These are phyloP conservation scores for Cicer chorassanicum DNA, from an alignment of 306 rosid genomes.

Conservation along the genomic window DNA sequence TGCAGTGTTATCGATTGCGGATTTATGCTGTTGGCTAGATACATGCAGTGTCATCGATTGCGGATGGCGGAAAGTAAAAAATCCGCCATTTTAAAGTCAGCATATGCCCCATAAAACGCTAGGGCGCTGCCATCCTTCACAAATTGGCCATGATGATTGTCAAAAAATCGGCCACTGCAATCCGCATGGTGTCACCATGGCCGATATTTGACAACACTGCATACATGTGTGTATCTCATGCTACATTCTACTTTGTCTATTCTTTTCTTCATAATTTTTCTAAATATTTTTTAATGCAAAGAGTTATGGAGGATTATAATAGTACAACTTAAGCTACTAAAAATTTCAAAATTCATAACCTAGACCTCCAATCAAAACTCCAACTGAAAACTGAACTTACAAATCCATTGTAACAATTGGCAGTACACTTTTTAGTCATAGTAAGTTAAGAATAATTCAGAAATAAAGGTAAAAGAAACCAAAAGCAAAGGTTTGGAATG, in stretches of 20 bases:
- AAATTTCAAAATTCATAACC: conserved; percentile 2
- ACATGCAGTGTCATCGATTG: too few species aligned
- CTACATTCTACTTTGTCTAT: neutral
- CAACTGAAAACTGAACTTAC: conserved; percentile 10
- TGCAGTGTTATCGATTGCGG: too few species aligned
- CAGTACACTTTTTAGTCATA: conserved; percentile 12
- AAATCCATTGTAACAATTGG: conserved; percentile 6
- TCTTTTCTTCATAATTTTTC: neutral
- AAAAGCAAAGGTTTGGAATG: conserved; percentile 12
- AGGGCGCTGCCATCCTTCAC: too few species aligned
- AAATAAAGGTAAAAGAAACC: conserved; percentile 4
- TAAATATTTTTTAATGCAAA: neutral
- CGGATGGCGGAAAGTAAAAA: too few species aligned
- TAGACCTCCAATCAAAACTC: neutral
- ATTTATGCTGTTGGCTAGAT: too few species aligned
- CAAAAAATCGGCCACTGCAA: too few species aligned
- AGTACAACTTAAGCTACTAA: neutral
- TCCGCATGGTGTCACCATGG: too few species aligned
- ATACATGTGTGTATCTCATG: neutral
- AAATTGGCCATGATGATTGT: too few species aligned
- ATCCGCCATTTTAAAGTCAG: too few species aligned
- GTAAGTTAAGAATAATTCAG: conserved; percentile 5
- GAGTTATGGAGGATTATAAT: neutral
- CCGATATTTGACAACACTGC: too few species aligned
- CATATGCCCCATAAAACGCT: too few species aligned